Base-by-base conservation (phyloP, 768 basidiomycete species). In the Tulasnella sp. region DNA sequence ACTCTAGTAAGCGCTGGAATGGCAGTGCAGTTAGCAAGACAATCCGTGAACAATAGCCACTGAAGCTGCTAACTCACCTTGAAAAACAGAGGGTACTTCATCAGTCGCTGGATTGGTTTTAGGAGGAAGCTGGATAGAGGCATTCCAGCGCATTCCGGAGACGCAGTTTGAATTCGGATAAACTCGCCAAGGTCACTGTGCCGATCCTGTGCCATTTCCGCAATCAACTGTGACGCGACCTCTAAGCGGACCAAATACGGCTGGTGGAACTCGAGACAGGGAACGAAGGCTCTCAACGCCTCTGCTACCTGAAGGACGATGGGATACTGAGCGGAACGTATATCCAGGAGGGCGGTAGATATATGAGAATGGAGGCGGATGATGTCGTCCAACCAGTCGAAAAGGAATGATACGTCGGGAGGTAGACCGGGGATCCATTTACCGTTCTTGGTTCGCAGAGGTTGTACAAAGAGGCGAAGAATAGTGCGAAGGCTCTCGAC, bases 371-470 rank as follows among this genome's bases (percentile, higher is more conserved):
- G 96, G 1, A 96, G 84, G 74, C 90, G 89, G 12, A 91, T 85
- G 77, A 98, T 93, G 79, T 94, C 93, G 79, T 96, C 94, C 71
- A 96, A 83, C 91, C 93, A 94, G 82, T 96, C 94, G 77, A 98
- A 89, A 29, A 95, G 85, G 14, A 89, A 88, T 0, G 90, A 86
- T 15, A 94, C 85, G 42, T 89, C 87, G 1, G 84, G 78, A 0
- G 94, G 94, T 22, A 98, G 82, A 34, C 94, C 94, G 1, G 88
- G 84, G 45, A 97, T 91, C 93, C 95, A 97, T n/a, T 73, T 29
- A 72, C 89, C 89, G 79, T 91, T 87, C 77, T 90, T 88, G 2
- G 88, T 85, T 9, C 93, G 90, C 11, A 97, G 86, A 0, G 95
- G 96, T 5, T 89, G 84, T 37, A 95, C 87, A 81, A 95, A 96